Conservation (phyloP, 2,329 filamentous ascomycete species). For the Metarhizium album region DNA sequence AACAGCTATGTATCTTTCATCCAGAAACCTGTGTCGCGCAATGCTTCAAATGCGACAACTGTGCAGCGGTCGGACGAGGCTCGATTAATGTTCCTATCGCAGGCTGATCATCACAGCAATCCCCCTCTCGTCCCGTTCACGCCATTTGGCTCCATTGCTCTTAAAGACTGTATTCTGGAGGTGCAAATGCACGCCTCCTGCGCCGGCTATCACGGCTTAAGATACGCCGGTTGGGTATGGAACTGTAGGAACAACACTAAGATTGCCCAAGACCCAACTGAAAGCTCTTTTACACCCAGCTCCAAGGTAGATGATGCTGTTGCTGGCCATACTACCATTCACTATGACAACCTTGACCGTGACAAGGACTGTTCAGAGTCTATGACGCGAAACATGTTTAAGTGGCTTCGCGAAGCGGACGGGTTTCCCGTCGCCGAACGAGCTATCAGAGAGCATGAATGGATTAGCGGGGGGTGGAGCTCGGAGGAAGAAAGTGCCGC, state of each 20-base stretch:
- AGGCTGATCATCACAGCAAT: slow-evolving; percentile 1
- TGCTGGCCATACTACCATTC: neutral
- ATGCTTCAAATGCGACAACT: neutral
- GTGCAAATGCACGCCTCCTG: slow-evolving; percentile 7
- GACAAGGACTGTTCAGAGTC: neutral
- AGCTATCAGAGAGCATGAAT: slow-evolving; percentile 5
- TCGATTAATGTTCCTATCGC: slow-evolving; percentile 7
- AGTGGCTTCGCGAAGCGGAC: slow-evolving; percentile 5
- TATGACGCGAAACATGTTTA: slow-evolving; percentile 7
- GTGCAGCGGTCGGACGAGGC: slow-evolving; percentile 6
- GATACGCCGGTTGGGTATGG: slow-evolving; percentile 6
- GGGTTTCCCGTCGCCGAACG: slow-evolving; percentile 7
- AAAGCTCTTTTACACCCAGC: neutral
- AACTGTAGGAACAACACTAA: slow-evolving; percentile 2
- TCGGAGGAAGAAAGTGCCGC: neutral
- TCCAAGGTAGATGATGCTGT: neutral
- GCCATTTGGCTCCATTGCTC: slow-evolving; percentile 2
- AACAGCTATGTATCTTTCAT: slow-evolving; percentile 5
- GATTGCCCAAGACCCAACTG: neutral
- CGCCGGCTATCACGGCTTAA: slow-evolving; percentile 4
- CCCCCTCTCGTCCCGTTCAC: slow-evolving; percentile 5
- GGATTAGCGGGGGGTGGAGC: neutral
- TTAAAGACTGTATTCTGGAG: slow-evolving; percentile 8
- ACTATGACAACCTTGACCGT: neutral
- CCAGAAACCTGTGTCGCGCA: neutral